Conservation (phyloP, 73 alveolate species). For the Paramecium pentaurelia region DNA sequence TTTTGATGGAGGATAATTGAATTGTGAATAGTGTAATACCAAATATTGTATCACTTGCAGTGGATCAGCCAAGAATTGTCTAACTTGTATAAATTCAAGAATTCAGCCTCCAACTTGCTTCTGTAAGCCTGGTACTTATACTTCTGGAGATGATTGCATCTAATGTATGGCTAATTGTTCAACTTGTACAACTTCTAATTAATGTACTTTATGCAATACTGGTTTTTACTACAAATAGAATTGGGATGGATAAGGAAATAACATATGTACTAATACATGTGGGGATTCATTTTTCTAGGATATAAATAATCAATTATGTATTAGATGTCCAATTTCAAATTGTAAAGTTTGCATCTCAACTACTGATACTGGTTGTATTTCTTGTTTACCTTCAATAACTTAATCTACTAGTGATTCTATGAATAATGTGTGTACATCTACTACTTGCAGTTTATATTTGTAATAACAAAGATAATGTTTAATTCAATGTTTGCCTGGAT, state of each 20-base stretch:
- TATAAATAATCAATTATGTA: neutral
- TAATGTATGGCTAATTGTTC: conserved; percentile 17
- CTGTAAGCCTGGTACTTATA: neutral
- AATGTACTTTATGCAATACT: conserved; percentile 2
- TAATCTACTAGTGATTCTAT: neutral
- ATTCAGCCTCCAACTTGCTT: neutral
- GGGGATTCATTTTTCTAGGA: neutral
- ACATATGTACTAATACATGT: neutral
- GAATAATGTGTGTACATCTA: neutral
- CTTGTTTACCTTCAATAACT: neutral
- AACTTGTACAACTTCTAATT: neutral
- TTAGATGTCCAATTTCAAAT: neutral
- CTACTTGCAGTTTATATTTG: neutral
- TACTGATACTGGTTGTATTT: neutral
- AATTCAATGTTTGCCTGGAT: neutral
- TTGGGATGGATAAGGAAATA: neutral
- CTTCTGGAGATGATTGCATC: neutral
- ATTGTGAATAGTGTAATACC: neutral
- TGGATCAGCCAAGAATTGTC: conserved; percentile 10
- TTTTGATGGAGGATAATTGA: neutral
- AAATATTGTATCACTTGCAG: neutral
- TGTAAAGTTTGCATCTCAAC: neutral
- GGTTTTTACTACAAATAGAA: neutral
- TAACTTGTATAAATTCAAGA: neutral
- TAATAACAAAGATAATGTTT: neutral